Evolutionary conservation across 192 early-diverging fungal species (phyloP).

Genomic region (Gigaspora rosea): DNA sequence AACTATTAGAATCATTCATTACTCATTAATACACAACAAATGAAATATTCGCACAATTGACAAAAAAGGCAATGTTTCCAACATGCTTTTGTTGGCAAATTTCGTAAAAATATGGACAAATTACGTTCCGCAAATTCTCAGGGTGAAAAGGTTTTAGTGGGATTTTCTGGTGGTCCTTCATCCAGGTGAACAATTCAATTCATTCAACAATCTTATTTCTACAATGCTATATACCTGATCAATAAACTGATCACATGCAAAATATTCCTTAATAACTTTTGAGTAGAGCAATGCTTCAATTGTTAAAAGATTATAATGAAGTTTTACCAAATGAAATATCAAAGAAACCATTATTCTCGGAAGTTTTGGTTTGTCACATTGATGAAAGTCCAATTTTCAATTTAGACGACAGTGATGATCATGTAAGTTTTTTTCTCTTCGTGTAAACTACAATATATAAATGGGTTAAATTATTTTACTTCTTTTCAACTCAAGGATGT

Average conservation of each 20-base stretch:
- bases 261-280: neutral
- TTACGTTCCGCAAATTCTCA: conserved; percentile 39
- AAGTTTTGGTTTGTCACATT: conserved; percentile 74
- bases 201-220: neutral
- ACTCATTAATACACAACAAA: neutral
- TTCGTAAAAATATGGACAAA: conserved; percentile 63
- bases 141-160: conserved; percentile 68
- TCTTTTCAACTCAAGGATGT: conserved; percentile 23
- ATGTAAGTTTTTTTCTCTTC: neutral
- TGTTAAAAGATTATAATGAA: conserved; percentile 62
- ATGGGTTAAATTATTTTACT: neutral
- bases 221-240: neutral
- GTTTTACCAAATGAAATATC: conserved; percentile 55
- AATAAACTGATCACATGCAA: neutral
- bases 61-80: conserved; percentile 65
- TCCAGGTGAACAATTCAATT: conserved; percentile 57
- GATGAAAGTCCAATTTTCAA: conserved; percentile 69
- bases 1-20: neutral
- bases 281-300: conserved; percentile 62
- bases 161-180: conserved; percentile 83
- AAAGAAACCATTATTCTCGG: conserved; percentile 61
- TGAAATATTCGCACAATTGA: neutral
- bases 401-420: conserved; percentile 24
- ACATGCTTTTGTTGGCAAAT: conserved; percentile 67
- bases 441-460: neutral